Base-by-base conservation (phyloP, 2,329 filamentous ascomycete genomes). In the Fusarium papillatum region DNA sequence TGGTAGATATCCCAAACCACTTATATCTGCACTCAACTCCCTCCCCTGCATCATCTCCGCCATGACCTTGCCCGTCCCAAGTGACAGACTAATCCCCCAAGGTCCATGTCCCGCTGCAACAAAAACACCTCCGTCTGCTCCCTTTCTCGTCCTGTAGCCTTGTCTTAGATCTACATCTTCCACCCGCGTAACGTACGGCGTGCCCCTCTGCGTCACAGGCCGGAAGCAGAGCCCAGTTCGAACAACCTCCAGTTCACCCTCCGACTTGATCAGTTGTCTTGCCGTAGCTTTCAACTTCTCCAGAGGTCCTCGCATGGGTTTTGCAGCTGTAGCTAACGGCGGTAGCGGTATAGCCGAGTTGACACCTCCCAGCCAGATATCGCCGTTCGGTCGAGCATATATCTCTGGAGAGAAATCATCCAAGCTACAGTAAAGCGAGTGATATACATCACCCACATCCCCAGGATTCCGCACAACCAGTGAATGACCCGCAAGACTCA, bases 291-390 rank as follows among this genome's bases (percentile, higher is more conserved):
- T 88, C 62, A 94, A 79, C 80, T 85, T 83, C 10, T 84, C 84
- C 3, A 93, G 84, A 13, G 89, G 71, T 10, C 72, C 71, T 7
- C 70, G 67, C 14, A 76, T 64, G 0, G 77, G 73, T 5, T 46
- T 72, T 4, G 77, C 75, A 1, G 69, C 76, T 3, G 79, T 79
- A 7, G 78, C 77, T 16, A 81, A 66, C 1, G 86, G 82, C 0
- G 94, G 94, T 13, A 96, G 84, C 1, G 90, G 88, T 7, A 94
- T 81, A 0, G 88, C 84, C 41, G 88, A 90, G 80, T 96, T 96
- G 43, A 96, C 81, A 0, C 94, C 94, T 0, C 93, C 93, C 39
- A 96, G 84, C 82, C 95, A 96, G 24, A 96, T 90, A 68, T 95
- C 90, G 1, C 91, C 92, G 11, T 90, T 91, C 6, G 89, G 79